These are phyloP conservation scores for Paraglomus brasilianum DNA, from an alignment of 192 early-diverging fungal genomes.

Conservation along the genomic window DNA sequence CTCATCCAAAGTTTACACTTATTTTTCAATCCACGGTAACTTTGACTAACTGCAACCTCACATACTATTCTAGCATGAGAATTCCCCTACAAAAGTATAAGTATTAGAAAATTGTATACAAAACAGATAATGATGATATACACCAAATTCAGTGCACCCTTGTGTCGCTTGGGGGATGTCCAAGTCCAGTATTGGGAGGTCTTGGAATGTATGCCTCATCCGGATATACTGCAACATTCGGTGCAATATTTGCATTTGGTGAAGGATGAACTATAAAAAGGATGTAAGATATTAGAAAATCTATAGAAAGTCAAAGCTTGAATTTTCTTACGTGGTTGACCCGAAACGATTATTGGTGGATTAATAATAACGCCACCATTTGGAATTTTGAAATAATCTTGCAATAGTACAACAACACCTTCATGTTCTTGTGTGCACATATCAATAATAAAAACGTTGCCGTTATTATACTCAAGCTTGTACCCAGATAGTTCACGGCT, in stretches of 20 bases:
- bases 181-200: neutral
- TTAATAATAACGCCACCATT: slow-evolving; percentile 7
- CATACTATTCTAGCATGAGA: slow-evolving; percentile 15
- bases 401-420: neutral
- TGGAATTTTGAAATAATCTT: slow-evolving; percentile 13
- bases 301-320: slow-evolving; percentile 20
- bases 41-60: slow-evolving; percentile 17
- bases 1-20: slow-evolving; percentile 17
- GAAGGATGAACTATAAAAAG: slow-evolving; percentile 20
- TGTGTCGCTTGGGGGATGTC: slow-evolving; percentile 20
- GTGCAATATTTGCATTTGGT: slow-evolving; percentile 5
- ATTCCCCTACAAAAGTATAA: slow-evolving; percentile 12
- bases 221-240: slow-evolving; percentile 13
- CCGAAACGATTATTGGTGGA: slow-evolving; percentile 3
- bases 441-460: slow-evolving; percentile 25
- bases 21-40: neutral
- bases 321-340: slow-evolving; percentile 25
- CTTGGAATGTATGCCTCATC: neutral
- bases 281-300: slow-evolving; percentile 13
- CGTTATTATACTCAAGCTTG: slow-evolving; percentile 9
- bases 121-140: slow-evolving; percentile 27
- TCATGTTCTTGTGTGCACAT: slow-evolving; percentile 4
- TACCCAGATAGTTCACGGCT: slow-evolving; percentile 2
- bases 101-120: slow-evolving; percentile 14
- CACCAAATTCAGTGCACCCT: slow-evolving; percentile 16